Base-by-base conservation (phyloP, 441 rosid genomes). In the Croton setiger region DNA sequence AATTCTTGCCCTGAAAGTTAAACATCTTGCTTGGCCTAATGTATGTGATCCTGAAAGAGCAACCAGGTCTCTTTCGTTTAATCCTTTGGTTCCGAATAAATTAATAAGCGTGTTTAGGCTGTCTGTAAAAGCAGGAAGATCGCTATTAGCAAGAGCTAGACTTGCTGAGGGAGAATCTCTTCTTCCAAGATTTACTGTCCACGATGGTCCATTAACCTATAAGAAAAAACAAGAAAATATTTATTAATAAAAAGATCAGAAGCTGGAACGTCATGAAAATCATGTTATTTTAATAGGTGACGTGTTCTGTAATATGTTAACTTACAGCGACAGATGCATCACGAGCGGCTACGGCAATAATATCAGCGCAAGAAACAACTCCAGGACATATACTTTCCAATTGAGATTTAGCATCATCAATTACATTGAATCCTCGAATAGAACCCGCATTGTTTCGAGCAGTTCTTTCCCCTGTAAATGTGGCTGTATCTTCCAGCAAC, bases 341-440 rank as follows among this genome's bases (percentile, higher is more conserved):
- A 52, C 88, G 75, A 0, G 89, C 87, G 0, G 90, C 89, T 1
- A 87, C 81, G 0, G 88, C 82, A 0, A 89, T 33, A 15, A 89
- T 76, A 70, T 89, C 92, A 9, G 92, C 88, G 2, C 92, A 87
- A 7, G 90, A 89, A 15, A 87, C 84, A 1, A 83, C 73, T 0
- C 89, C 87, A 0, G 91, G 89, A 64, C 91, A 87, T 0, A 82
- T 59, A 27, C 69, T 73, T 70, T 89, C 90, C 0, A 84, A 76
- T 12, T 66, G 68, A 0, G 85, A 12, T 67, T 86, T 87, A 7
- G 87, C 87, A 0, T 70, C 59, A 0, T 83, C 89, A 3, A 88
- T 83, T 31, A 88, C 85, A 15, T 78, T 64, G 3, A 71, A 83
- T 20, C 93, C 91, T 52, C 88, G 81, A 0, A 60, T 79, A 3